Evolutionary conservation across 169 alveolate genomes (phyloP).

Genomic region (Cryptosporidium viatorum): DNA sequence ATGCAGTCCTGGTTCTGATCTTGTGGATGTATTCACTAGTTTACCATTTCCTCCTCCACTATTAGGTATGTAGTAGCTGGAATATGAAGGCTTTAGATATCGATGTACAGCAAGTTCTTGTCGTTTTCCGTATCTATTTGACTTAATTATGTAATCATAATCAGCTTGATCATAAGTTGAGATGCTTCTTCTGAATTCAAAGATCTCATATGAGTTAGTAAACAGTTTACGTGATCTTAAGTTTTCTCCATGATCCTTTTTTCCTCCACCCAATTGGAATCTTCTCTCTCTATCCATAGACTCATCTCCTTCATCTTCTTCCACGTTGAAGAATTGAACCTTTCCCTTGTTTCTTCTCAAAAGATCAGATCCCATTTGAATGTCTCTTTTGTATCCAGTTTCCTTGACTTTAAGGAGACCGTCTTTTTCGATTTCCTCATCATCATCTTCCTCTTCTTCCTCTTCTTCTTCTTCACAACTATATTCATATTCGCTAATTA

Average conservation of each 20-base stretch:
- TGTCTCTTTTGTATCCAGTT: not conserved
- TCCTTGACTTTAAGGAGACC: no score
- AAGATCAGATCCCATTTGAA: not conserved
- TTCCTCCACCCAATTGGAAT: not conserved
- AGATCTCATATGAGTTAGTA: conserved; percentile 49
- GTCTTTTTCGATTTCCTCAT: not conserved
- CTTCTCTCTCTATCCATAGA: not conserved
- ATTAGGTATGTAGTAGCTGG: conserved; percentile 16
- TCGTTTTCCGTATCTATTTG: conserved; percentile 61
- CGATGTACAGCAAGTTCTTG: conserved; percentile 48
- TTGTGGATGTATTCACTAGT: no score
- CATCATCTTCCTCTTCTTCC: not conserved
- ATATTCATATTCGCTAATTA: not conserved
- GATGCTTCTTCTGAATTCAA: conserved; percentile 27
- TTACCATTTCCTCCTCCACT: not conserved
- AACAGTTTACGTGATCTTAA: conserved; percentile 2
- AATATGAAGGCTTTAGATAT: not conserved
- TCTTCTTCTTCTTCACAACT: not conserved
- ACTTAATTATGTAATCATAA: conserved; percentile 52
- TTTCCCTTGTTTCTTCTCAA: not conserved
- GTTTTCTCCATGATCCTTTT: not conserved
- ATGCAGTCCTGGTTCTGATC: not conserved
- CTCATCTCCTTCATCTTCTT: not conserved
- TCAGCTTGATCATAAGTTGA: conserved; percentile 66
- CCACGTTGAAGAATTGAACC: not conserved